phyloP scores from a whole-genome alignment of 2,329 filamentous ascomycete genomes.

The Colletotrichum shisoi region DNA sequence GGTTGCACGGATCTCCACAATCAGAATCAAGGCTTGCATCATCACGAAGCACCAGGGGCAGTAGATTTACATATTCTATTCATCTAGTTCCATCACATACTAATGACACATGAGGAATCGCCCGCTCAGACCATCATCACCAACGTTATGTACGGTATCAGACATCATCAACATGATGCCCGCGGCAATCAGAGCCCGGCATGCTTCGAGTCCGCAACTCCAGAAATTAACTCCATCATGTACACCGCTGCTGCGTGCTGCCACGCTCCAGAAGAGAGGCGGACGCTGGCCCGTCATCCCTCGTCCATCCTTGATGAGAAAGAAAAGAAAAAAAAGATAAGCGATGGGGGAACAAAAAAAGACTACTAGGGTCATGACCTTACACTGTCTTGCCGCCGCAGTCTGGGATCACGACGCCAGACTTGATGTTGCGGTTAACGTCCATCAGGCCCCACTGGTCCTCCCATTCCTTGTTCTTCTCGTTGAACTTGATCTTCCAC shows the following conservation, averaged over 20 bases:
- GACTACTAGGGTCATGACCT: not conserved
- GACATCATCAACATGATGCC: conserved; percentile 36
- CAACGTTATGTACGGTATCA: conserved; percentile 33
- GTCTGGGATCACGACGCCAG: conserved; percentile 83
- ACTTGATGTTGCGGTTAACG: conserved; percentile 81
- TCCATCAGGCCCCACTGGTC: conserved; percentile 96
- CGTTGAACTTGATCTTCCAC: conserved; percentile 85
- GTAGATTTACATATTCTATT: conserved; percentile 17
- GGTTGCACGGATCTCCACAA: not conserved
- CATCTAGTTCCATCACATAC: conserved; percentile 8
- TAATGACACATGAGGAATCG: conserved; percentile 4
- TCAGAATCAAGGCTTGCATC: not conserved
- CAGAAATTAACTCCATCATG: conserved; percentile 33
- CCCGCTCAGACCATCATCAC: conserved; percentile 17
- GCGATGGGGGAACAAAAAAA: not conserved
- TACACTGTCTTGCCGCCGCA: conserved; percentile 77
- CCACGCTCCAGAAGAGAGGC: conserved; percentile 21
- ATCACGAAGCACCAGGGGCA: too few species aligned
- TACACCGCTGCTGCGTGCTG: conserved; percentile 28
- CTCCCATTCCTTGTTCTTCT: conserved; percentile 78
- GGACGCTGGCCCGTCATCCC: not conserved
- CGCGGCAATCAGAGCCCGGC: conserved; percentile 15
- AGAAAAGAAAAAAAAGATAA: conserved; percentile 8
- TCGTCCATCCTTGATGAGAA: conserved; percentile 22
- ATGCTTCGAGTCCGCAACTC: conserved; percentile 23